Base-by-base conservation (phyloP, 306 rosid species). In the Mimosa bimucronata region DNA sequence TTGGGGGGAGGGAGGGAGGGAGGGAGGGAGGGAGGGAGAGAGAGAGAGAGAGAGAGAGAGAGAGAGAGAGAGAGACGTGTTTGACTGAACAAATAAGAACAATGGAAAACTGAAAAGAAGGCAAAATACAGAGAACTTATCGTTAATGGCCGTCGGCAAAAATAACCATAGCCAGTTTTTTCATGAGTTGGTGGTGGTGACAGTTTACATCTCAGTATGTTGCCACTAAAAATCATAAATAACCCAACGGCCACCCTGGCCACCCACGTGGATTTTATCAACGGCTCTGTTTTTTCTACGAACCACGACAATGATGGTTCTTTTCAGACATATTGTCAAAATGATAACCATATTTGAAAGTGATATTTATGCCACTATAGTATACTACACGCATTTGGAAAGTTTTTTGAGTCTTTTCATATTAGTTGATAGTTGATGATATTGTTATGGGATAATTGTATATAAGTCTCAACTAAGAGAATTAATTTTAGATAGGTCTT, bases 11-110 rank as follows among this genome's bases (percentile, higher is more conserved):
- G 9, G 26, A 10, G 61, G 7, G 26, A n/a, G 9, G 48, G 71
- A 45, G 90, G 83, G 75, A 76, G 26, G 6, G 9, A 48, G 71
- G 38, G 90, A 85, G 75, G n/a, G n/a, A n/a, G n/a, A n/a, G n/a
- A n/a, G n/a, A n/a, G n/a, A n/a, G n/a, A n/a, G n/a, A n/a, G n/a
- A n/a, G n/a, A n/a, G n/a, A n/a, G n/a, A n/a, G n/a, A n/a, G n/a
- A n/a, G n/a, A n/a, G n/a, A n/a, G 26, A n/a, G 9, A 48, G 71
- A 45, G 90, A 85, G 75, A 76, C 94, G 92, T 91, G 77, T 85
- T 86, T 88, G 92, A 89, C 91, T 81, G 75, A 55, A 81, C 75
- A 85, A 91, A 50, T 16, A 16, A 50, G 5, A 16, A 50, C 57
- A 50, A 50, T 46, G 53, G 53, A 3, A 45, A n/a, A 50, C n/a